Percentiles rank a stretch among this genome's conserved stretches.
phyloP scores from a whole-genome alignment of 2,329 filamentous ascomycete species.

The Cordyceps pruinosa region DNA sequence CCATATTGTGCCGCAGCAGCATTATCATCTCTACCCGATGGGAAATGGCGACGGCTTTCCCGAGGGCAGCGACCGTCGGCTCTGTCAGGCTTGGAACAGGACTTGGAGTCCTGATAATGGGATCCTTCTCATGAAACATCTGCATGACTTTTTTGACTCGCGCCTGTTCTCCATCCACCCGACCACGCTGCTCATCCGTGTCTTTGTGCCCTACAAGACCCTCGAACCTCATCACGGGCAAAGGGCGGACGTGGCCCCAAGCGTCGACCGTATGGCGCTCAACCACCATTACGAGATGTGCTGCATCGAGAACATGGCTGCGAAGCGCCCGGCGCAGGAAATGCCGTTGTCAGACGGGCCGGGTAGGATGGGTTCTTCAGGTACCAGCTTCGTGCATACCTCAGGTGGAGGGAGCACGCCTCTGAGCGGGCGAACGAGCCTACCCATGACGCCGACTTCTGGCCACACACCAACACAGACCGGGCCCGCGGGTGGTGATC shows the following conservation, averaged over 20 bases:
- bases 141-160: not conserved
- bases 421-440: not conserved
- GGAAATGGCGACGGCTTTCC: not conserved
- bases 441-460: not conserved
- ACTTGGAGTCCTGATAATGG: not conserved
- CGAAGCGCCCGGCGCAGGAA: not conserved
- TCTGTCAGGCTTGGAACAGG: not conserved
- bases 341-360: not conserved
- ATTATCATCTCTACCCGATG: conserved; percentile 18
- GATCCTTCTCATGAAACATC: not conserved
- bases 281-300: not conserved
- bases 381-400: not conserved
- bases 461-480: not conserved
- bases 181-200: not conserved
- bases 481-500: not conserved
- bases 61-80: not conserved
- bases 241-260: not conserved
- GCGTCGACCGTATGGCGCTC: not conserved
- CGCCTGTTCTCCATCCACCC: not conserved
- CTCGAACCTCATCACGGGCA: not conserved
- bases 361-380: not conserved
- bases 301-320: conserved; percentile 1
- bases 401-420: not conserved
- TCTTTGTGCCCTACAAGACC: not conserved
- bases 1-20: conserved; percentile 18